phyloP scores from a whole-genome alignment of 179 eudicot genomes.

The Silene vulgaris region DNA sequence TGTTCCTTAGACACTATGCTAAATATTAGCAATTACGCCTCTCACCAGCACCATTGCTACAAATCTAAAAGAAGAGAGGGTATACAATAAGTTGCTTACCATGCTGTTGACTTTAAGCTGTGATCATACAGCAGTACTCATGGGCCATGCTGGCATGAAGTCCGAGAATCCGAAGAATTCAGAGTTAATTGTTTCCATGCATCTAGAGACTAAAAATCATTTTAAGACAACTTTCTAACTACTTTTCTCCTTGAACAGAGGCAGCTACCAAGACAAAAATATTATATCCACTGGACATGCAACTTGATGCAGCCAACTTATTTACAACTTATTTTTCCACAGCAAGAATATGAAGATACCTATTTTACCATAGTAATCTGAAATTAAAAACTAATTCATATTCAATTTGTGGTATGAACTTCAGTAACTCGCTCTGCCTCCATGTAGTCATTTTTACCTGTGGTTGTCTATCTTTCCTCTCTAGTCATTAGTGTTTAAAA shows the following conservation, averaged over 20 bases:
- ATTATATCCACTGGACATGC: background rate
- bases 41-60: background rate
- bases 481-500: background rate
- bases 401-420: background rate
- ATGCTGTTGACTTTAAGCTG: background rate
- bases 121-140: background rate
- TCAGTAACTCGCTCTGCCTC: background rate
- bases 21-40: background rate
- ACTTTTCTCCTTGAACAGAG: background rate
- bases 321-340: background rate
- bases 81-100: background rate
- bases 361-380: background rate
- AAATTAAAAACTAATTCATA: background rate
- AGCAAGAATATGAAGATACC: constrained; percentile 6
- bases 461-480: background rate
- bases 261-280: background rate
- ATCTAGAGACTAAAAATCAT: background rate
- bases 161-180: background rate
- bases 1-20: background rate
- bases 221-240: background rate
- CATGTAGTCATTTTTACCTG: background rate
- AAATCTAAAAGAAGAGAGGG: constrained; percentile 1
- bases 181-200: background rate
- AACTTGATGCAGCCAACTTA: background rate
- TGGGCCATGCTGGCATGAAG: constrained; percentile 1